These are phyloP conservation scores for Brassica nigra DNA, from an alignment of 345 rosid species.

Conservation along the genomic window DNA sequence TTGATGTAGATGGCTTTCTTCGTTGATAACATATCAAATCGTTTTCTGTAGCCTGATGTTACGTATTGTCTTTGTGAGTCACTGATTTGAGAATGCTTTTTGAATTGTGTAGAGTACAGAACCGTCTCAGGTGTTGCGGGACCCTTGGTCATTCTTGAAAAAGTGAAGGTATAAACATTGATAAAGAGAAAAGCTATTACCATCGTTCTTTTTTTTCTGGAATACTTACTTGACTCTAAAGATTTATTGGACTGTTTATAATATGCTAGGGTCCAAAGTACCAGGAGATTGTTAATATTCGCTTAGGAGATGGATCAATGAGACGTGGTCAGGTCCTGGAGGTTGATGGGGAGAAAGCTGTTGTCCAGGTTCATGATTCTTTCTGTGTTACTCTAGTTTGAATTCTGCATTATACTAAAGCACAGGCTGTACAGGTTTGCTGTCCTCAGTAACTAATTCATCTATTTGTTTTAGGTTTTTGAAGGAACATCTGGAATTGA, in stretches of 20 bases:
- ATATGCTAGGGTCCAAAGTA: conserved; percentile 82
- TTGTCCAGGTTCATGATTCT: conserved; percentile 69
- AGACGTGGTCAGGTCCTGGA: conserved; percentile 98
- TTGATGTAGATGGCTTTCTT: not conserved
- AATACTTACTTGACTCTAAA: not conserved
- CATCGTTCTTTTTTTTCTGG: not conserved
- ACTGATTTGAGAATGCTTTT: conserved; percentile 31
- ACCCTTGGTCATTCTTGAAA: conserved; percentile 92
- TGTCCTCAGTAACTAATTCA: not conserved
- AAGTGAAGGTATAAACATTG: conserved; percentile 72
- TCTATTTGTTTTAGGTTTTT: conserved; percentile 59
- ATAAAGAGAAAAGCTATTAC: not conserved
- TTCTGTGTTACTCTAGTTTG: not conserved
- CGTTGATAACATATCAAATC: not conserved
- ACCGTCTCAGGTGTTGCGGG: conserved; percentile 99
- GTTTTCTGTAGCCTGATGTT: conserved; percentile 18
- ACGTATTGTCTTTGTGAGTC: not conserved
- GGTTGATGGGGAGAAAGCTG: conserved; percentile 99
- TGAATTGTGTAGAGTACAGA: conserved; percentile 71
- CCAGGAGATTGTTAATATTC: conserved; percentile 97
- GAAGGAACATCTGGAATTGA: conserved; percentile 98
- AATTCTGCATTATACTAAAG: not conserved
- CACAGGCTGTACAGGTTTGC: not conserved
- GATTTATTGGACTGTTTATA: not conserved
- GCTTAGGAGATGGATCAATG: conserved; percentile 86